Evolutionary conservation across 2,329 filamentous ascomycete species (phyloP).

Genomic region (Elsinoe ampelina): DNA sequence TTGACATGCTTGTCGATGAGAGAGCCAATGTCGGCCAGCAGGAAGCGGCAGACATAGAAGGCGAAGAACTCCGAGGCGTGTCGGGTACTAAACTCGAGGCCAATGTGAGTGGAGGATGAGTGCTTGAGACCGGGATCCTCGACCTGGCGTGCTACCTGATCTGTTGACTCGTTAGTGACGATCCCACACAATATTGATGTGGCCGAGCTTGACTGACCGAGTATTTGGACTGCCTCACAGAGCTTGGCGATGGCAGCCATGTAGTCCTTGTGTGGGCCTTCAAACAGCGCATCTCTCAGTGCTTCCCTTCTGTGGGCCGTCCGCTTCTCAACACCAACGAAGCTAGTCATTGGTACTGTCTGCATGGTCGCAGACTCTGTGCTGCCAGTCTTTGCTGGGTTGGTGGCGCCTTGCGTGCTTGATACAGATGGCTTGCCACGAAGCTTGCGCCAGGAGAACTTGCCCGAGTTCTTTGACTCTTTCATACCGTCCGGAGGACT

Average conservation of each 20-base stretch:
- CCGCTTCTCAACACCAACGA: slow-evolving; percentile 60
- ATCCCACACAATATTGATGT: too few relatives aligned
- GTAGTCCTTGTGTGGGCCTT: slow-evolving; percentile 79
- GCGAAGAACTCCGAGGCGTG: slow-evolving; percentile 97
- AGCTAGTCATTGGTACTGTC: slow-evolving; percentile 53
- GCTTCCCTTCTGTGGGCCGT: slow-evolving; percentile 34
- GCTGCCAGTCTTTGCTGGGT: slow-evolving; percentile 21
- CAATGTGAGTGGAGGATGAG: slow-evolving; percentile 88
- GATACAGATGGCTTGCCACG: slow-evolving; percentile 73
- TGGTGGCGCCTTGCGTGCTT: slow-evolving; percentile 25
- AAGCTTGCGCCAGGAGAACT: slow-evolving; percentile 82
- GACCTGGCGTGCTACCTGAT: slow-evolving; percentile 92
- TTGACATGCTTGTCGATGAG: slow-evolving; percentile 97
- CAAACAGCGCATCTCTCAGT: slow-evolving; percentile 53
- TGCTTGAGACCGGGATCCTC: slow-evolving; percentile 89
- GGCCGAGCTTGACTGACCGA: slow-evolving; percentile 55
- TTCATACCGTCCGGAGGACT: slow-evolving; percentile 35
- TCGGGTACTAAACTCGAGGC: slow-evolving; percentile 82
- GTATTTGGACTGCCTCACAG: slow-evolving; percentile 84
- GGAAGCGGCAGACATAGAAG: slow-evolving; percentile 92
- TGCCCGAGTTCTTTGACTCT: slow-evolving; percentile 51
- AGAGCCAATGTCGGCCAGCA: slow-evolving; percentile 71
- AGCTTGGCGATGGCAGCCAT: slow-evolving; percentile 83
- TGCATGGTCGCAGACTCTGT: slow-evolving; percentile 51
- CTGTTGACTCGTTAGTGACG: slow-evolving; percentile 36